Evolutionary conservation across 306 rosid genomes (phyloP), one percentile per base, ranked within the genome.

Genomic region (Vicia villosa): DNA sequence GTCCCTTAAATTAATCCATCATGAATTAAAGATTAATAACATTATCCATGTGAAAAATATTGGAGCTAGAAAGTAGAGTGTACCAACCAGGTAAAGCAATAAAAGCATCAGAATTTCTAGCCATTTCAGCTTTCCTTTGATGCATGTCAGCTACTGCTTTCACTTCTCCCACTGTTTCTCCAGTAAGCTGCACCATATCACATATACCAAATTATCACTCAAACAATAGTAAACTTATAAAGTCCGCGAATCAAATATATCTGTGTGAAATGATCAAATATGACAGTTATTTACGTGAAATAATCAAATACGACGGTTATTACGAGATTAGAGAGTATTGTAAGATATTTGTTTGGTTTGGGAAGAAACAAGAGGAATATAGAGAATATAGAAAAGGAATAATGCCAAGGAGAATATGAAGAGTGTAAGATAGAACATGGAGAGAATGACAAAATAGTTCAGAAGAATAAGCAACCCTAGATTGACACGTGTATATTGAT

Each of bases 111-210:
- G 98, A 94, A 19, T 86, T 96, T 80, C 54, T 85, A 45, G 98
- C 89, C 98, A 94, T 94, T 81, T 94, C 98, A 8, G 98, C 98
- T 80, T 94, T 94, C 85, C 98, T 88, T 83, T 91, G 97, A 80
- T 94, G 98, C 98, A 94, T 94, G 81, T 88, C 97, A 70, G 97
- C 94, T 26, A 94, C 98, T 67, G 98, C 91, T 77, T 88, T 94
- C 83, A 90, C 96, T 80, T 94, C 98, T 57, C 98, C 98, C 16
- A 94, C 96, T 61, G 98, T 89, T 64, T 88, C 97, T 78, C 98
- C 98, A 41, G 97, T 91, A 22, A 94, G 85, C 98, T 94, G 89
- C 82, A 83, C 24, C 37, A 47, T 12, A 52, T 4, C 37, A n/a
- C 10, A 24, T 46, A 71, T 30, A 74, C 51, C 82, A 80, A 74